Evolutionary conservation across 495 filamentous ascomycete genomes (phyloP).

Genomic region (Aspergillus baeticus): DNA sequence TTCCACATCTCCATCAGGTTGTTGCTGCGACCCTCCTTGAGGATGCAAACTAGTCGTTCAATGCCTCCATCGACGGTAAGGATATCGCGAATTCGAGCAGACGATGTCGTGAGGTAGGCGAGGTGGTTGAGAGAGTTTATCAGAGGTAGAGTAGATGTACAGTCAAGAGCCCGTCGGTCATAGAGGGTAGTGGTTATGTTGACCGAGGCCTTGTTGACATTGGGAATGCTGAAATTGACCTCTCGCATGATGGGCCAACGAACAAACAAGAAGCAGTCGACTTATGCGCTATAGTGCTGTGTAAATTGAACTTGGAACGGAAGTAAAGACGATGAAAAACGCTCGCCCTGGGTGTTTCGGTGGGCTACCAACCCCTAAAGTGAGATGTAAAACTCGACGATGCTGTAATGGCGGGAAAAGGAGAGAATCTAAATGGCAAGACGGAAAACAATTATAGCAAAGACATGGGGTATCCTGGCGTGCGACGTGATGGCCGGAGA

Average conservation of each 20-base stretch:
- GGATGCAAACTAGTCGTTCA: conserved; percentile 91
- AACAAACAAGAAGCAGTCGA: neutral
- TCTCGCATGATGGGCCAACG: conserved; percentile 74
- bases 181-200: conserved; percentile 98
- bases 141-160: conserved; percentile 92
- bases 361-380: conserved; percentile 19
- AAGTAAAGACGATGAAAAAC: neutral
- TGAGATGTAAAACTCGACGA: conserved; percentile 16
- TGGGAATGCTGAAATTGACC: conserved; percentile 99
- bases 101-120: conserved; percentile 97
- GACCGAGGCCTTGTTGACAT: conserved; percentile 99
- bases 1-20: conserved; percentile 99
- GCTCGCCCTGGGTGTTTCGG: neutral
- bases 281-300: neutral
- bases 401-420: conserved; percentile 1
- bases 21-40: conserved; percentile 93
- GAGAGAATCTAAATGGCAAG: neutral
- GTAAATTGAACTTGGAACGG: neutral
- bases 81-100: conserved; percentile 94
- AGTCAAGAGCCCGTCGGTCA: conserved; percentile 94
- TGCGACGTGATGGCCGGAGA: neutral
- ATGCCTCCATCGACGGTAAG: conserved; percentile 97
- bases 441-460: conserved; percentile 6
- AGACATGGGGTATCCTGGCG: conserved; percentile 14
- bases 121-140: conserved; percentile 99